A percentile compares a stretch with the other conserved stretches of the same genome.
phyloP scores from a whole-genome alignment of 495 filamentous ascomycete genomes.

The Beverwykella pulmonaria region DNA sequence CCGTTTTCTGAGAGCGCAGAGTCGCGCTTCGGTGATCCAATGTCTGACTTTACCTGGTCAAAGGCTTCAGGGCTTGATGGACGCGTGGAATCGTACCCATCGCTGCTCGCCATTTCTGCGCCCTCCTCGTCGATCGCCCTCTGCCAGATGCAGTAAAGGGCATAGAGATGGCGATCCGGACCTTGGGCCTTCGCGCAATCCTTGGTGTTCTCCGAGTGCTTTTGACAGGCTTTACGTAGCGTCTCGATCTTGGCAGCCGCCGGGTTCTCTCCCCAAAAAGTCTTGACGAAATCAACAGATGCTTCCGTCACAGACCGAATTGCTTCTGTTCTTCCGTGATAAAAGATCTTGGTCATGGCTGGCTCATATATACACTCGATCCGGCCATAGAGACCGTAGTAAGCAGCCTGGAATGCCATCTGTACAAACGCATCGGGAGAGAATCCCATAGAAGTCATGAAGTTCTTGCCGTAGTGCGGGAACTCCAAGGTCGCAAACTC shows the following conservation, averaged over 20 bases:
- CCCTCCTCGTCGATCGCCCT: conserved; percentile 76
- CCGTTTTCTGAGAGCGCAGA: conserved; percentile 54
- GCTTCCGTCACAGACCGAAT: conserved; percentile 83
- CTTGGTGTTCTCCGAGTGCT: conserved; percentile 76
- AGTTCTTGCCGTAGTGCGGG: conserved; percentile 87
- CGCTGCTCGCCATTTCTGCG: conserved; percentile 50
- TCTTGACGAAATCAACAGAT: conserved; percentile 80
- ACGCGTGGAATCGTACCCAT: conserved; percentile 48
- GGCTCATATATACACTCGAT: conserved; percentile 96
- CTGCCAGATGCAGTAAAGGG: conserved; percentile 94
- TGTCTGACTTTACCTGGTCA: conserved; percentile 42
- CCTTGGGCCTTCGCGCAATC: conserved; percentile 90
- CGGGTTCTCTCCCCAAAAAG: conserved; percentile 92
- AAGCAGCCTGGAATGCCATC: conserved; percentile 98
- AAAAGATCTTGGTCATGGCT: conserved; percentile 93
- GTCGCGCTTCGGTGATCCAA: conserved; percentile 60
- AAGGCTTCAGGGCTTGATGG: conserved; percentile 32
- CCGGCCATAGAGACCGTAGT: conserved; percentile 94
- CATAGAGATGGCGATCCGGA: conserved; percentile 93
- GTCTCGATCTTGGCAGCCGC: conserved; percentile 80
- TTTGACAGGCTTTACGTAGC: conserved; percentile 77
- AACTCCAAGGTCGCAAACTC: conserved; percentile 96
- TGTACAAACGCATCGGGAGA: conserved; percentile 97
- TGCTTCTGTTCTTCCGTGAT: conserved; percentile 93
- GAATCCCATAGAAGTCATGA: conserved; percentile 95